Evolutionary conservation across 306 rosid species (phyloP).

Genomic region (Argentina anserina): DNA sequence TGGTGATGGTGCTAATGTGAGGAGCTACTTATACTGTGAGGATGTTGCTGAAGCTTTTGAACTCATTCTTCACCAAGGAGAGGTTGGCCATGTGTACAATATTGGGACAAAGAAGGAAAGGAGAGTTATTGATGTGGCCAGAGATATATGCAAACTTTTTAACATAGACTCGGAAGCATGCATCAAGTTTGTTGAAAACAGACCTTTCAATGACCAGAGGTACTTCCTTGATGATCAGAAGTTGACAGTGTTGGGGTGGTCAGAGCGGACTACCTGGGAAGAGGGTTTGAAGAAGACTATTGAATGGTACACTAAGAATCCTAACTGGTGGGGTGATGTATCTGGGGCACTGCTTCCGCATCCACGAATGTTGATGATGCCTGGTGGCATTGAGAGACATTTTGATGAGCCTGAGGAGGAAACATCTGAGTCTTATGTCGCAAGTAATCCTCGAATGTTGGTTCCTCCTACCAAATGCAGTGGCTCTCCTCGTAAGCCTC

Average conservation of each 20-base stretch:
- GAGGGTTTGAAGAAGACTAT: slow-evolving; percentile 93
- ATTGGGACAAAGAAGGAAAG: slow-evolving; percentile 83
- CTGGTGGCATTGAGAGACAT: slow-evolving; percentile 76
- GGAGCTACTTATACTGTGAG: slow-evolving; percentile 85
- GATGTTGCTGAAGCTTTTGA: slow-evolving; percentile 97
- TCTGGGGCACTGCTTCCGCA: slow-evolving; percentile 92
- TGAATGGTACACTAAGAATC: slow-evolving; percentile 77
- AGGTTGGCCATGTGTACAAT: slow-evolving; percentile 92
- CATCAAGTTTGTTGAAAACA: slow-evolving; percentile 84
- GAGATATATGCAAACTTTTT: slow-evolving; percentile 73
- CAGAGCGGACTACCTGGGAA: slow-evolving; percentile 74
- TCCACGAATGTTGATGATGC: slow-evolving; percentile 92
- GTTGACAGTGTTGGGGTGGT: slow-evolving; percentile 78
- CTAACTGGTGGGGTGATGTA: slow-evolving; percentile 95
- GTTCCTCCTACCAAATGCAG: slow-evolving; percentile 59
- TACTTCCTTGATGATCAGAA: slow-evolving; percentile 84
- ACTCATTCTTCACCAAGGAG: slow-evolving; percentile 86
- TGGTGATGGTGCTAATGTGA: slow-evolving; percentile 89
- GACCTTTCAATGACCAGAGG: slow-evolving; percentile 89
- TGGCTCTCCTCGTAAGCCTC: slow-evolving; percentile 41
- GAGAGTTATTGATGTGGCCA: slow-evolving; percentile 87
- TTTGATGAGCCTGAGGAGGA: slow-evolving; percentile 61
- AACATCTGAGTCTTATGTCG: slow-evolving; percentile 39
- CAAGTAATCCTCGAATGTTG: slow-evolving; percentile 62
- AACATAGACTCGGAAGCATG: slow-evolving; percentile 48